Base-by-base conservation (phyloP, 1,139 yeast genomes). In the Pichia sp. region DNA sequence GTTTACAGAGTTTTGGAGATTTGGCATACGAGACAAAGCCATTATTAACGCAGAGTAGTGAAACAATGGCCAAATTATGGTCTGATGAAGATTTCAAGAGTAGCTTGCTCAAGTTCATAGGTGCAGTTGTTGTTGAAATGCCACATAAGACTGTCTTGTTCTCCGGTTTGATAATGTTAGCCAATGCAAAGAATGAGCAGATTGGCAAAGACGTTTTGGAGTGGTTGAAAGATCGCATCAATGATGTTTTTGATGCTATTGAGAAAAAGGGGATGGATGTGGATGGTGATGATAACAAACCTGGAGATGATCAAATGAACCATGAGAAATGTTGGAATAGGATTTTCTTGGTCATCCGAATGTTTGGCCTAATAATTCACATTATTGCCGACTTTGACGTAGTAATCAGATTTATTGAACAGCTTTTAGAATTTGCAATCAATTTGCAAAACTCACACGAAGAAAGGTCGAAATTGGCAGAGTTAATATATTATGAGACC, bases 131-230 rank as follows among this genome's bases (percentile, higher is more conserved):
- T 9, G 71, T 80, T 45, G 99, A 93, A 70, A 97, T 92, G 70
- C 98, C 98, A 0, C 96, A 92, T 63, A 93, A 92, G 68, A 80
- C 86, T 58, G 81, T 84, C 30, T 80, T 86, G 29, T 72, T 92
- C 57, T 79, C 90, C 36, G 83, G 85, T n/a, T 76, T 90, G 61
- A 73, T 92, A 10, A 77, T 85, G 62, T 75, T 85, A 40, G 84
- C 90, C 55, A 85, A 87, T 70, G 76, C 87, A 16, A 79, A 79
- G 60, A 84, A 84, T 68, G 79, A 81, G 51, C 76, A 81, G 45
- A 84, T 88, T 49, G 95, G 96, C 48, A 31, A 38, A 27, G 53
- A 51, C 24, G 3, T 58, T 14, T 29, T 55, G 9, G 17, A 20
- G 9, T 59, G 60, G 60, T 42, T 59, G 8, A 58, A 56, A 20